Evolutionary conservation across 2,329 filamentous ascomycete species (phyloP).

Genomic region (Beauveria scarabaeidicola): DNA sequence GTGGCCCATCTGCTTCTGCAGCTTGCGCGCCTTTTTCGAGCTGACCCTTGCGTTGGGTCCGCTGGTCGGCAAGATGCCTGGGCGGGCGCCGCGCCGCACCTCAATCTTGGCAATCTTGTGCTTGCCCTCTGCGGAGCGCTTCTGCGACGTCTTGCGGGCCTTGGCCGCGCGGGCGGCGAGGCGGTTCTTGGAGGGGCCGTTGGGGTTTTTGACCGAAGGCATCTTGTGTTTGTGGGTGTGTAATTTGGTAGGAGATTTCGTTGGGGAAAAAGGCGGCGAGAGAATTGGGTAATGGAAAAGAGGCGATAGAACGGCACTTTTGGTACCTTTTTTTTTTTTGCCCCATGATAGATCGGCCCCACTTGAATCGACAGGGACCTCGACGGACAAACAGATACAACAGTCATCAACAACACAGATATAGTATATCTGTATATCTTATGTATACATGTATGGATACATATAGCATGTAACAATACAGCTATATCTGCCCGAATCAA

Average conservation of each 20-base stretch:
- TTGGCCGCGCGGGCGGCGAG: slow-evolving; percentile 37
- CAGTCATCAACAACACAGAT: too few relatives aligned
- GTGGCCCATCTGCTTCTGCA: slow-evolving; percentile 45
- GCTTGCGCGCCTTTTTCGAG: slow-evolving; percentile 47
- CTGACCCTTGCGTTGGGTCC: slow-evolving; percentile 43
- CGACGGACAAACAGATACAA: neutral
- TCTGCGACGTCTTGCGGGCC: slow-evolving; percentile 34
- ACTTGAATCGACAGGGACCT: slow-evolving; percentile 2
- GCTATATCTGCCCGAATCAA: too few relatives aligned
- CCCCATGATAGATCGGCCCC: slow-evolving; percentile 8
- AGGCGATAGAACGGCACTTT: neutral
- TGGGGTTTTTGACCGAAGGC: slow-evolving; percentile 51
- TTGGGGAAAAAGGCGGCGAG: neutral
- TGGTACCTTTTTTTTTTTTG: neutral
- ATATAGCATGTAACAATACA: too few relatives aligned
- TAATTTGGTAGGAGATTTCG: neutral
- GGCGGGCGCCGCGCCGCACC: slow-evolving; percentile 39
- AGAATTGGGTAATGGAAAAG: neutral
- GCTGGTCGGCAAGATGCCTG: slow-evolving; percentile 46
- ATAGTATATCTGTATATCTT: neutral
- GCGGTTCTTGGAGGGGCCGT: slow-evolving; percentile 47
- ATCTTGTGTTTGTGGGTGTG: slow-evolving; percentile 23
- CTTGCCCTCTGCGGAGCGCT: slow-evolving; percentile 30
- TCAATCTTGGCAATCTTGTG: slow-evolving; percentile 35
- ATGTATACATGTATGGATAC: neutral